These are phyloP conservation scores for Centella asiatica DNA, from an alignment of 129 eudicot genomes.

Conservation along the genomic window DNA sequence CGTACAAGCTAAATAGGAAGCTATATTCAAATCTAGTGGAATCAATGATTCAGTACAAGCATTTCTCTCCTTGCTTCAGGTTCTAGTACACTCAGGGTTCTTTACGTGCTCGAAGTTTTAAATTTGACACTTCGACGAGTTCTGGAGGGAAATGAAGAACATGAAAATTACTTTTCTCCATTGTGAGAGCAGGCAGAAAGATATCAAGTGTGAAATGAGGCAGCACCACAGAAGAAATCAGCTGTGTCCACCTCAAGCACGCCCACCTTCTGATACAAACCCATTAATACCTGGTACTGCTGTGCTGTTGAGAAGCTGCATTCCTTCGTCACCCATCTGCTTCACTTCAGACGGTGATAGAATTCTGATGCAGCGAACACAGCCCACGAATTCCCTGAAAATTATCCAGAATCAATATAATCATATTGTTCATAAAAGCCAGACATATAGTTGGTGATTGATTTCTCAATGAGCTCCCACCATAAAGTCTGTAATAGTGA, in stretches of 20 bases:
- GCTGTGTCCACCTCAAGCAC: conserved; percentile 31
- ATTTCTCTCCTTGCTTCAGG: conserved; percentile 1
- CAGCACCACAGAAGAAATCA: background rate
- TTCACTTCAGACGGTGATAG: conserved; percentile 89
- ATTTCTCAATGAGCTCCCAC: too few relatives aligned
- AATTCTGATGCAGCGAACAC: conserved; percentile 84
- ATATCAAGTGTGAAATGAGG: background rate
- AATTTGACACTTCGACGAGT: background rate
- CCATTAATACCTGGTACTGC: conserved; percentile 25
- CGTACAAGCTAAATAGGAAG: conserved; percentile 21
- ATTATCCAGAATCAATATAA: conserved; percentile 8
- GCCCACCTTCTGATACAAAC: conserved; percentile 17
- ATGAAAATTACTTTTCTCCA: background rate
- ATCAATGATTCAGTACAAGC: conserved; percentile 11
- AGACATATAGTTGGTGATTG: too few relatives aligned
- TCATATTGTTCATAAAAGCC: background rate
- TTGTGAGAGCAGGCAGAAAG: background rate
- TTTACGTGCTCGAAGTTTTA: background rate
- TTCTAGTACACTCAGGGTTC: background rate
- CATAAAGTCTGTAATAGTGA: background rate
- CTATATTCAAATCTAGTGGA: conserved; percentile 10
- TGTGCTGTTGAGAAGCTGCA: conserved; percentile 82
- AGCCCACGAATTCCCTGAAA: conserved; percentile 85
- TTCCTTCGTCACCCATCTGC: conserved; percentile 98
- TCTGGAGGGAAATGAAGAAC: background rate